Base-by-base conservation (phyloP, 352 stramenopile genomes). In the Pythium chondricola region DNA sequence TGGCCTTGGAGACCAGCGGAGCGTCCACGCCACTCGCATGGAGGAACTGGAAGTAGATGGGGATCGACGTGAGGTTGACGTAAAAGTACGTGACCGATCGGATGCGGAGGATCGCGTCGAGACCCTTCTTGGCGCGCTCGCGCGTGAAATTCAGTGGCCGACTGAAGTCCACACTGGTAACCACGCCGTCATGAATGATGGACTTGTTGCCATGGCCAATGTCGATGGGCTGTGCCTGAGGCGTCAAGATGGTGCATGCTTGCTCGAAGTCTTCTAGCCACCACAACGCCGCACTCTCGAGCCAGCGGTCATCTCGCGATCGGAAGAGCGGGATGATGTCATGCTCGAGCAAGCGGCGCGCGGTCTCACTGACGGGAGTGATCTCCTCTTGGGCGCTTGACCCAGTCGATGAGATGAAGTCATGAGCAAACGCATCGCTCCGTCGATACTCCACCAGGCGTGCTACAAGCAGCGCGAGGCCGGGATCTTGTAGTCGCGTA, bases 391-490 rank as follows among this genome's bases (percentile, higher is more conserved):
- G 74, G n/a, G n/a, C 37, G 20, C 43, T 17, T 14, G 43, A 52
- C 29, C 45, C 59, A 30, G 48, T 25, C 9, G 32, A 42, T 3
- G 43, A 71, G 31, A 79, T 71, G 42, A 87, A 87, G 35, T 84
- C 71, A 30, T 81, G 52, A 25, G 80, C 56, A 36, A 84, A 67
- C 16, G 58, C 64, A 29, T 74, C 65, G 27, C 66, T 75, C 33
- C 43, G 58, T 36, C 67, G 63, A 52, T 85, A 88, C 58, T 97
- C 90, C 11, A 96, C 71, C 16, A 98, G 67, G 13, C 91, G 72
- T 20, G 85, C 69, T 31, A 97, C 71, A 16, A 97, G 60, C 26
- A 98, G 81, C 24, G 93, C 91, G 25, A 98, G 66, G 47, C 87
- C 86, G 22, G 74, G 56, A 62, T 98, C 93, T 51, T 83, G 43